phyloP scores from a whole-genome alignment of 495 filamentous ascomycete genomes.

The Geoglossum glabrum region DNA sequence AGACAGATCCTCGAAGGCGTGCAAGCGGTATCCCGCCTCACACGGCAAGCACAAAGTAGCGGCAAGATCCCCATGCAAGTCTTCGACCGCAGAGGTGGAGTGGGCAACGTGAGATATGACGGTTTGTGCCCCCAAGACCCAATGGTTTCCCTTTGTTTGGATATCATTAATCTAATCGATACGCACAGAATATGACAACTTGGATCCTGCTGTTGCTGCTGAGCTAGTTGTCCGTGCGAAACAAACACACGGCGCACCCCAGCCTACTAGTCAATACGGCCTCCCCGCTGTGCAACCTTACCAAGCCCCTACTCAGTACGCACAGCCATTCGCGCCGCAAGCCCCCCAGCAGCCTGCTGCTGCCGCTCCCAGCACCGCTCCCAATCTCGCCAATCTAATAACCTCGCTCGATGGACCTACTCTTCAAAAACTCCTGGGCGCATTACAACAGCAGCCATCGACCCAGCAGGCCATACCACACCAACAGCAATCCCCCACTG shows the following conservation, averaged over 20 bases:
- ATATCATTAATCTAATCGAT: constrained; percentile 4
- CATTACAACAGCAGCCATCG: constrained; percentile 25
- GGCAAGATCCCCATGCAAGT: constrained; percentile 61
- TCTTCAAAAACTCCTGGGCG: constrained; percentile 51
- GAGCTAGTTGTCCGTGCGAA: constrained; percentile 66
- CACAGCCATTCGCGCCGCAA: constrained; percentile 8
- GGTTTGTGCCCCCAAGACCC: constrained; percentile 19
- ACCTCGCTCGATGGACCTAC: constrained; percentile 48
- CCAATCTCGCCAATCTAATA: constrained; percentile 35
- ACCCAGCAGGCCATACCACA: constrained; percentile 20
- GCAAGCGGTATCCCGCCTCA: constrained; percentile 59
- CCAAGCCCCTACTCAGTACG: constrained; percentile 10
- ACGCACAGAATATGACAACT: constrained; percentile 48
- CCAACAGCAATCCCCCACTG: constrained; percentile 24
- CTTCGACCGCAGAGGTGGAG: constrained; percentile 58
- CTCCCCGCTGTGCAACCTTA: constrained; percentile 13
- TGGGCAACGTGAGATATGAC: constrained; percentile 54
- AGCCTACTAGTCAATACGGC: constrained; percentile 24
- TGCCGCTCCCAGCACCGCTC: constrained; percentile 14
- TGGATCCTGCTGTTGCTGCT: constrained; percentile 56
- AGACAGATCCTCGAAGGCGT: constrained; percentile 82
- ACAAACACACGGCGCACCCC: constrained; percentile 26
- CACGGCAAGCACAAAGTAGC: constrained; percentile 39
- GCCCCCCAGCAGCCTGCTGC: constrained; percentile 7
- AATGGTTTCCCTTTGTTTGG: background rate